These are phyloP conservation scores for Cytospora leucostoma DNA, from an alignment of 2,329 filamentous ascomycete species.

Conservation along the genomic window DNA sequence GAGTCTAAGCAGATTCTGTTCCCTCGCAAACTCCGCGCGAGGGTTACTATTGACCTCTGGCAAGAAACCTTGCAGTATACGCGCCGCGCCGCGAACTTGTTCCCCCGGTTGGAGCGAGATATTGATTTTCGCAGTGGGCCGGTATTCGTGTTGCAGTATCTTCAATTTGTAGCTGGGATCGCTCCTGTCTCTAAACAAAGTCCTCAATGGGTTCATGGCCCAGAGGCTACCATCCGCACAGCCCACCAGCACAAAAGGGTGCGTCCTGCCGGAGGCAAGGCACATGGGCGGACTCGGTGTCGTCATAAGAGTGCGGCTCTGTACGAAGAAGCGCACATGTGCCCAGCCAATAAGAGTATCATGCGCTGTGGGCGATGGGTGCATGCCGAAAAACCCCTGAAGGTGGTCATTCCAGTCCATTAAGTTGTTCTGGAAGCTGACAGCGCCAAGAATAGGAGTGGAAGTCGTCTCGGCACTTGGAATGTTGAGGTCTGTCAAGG, in stretches of 20 bases:
- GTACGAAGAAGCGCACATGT: slow-evolving; percentile 54
- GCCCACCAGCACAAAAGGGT: slow-evolving; percentile 57
- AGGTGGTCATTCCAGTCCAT: slow-evolving; percentile 58
- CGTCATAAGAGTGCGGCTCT: slow-evolving; percentile 54
- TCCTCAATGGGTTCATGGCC: slow-evolving; percentile 48
- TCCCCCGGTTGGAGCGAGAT: neutral
- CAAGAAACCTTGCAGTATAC: slow-evolving; percentile 55
- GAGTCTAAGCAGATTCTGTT: slow-evolving; percentile 39
- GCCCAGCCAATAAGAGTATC: slow-evolving; percentile 56
- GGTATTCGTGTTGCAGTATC: slow-evolving; percentile 58
- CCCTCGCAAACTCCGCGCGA: slow-evolving; percentile 40
- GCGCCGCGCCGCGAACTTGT: slow-evolving; percentile 47
- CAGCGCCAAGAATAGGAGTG: slow-evolving; percentile 48
- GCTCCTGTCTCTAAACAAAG: slow-evolving; percentile 45
- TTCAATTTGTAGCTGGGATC: slow-evolving; percentile 44
- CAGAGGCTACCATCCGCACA: slow-evolving; percentile 56
- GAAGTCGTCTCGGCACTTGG: slow-evolving; percentile 57
- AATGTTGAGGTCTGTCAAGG: slow-evolving; percentile 54
- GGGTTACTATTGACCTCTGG: slow-evolving; percentile 53
- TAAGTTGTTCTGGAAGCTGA: slow-evolving; percentile 55
- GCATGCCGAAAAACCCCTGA: slow-evolving; percentile 54
- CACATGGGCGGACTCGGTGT: slow-evolving; percentile 53
- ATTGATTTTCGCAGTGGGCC: slow-evolving; percentile 34
- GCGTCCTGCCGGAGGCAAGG: slow-evolving; percentile 50
- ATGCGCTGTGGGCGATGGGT: slow-evolving; percentile 54